A percentile compares a stretch with the other conserved stretches of the same genome.
Evolutionary conservation across 768 basidiomycete genomes (phyloP).

Genomic region (Suillus luteus): DNA sequence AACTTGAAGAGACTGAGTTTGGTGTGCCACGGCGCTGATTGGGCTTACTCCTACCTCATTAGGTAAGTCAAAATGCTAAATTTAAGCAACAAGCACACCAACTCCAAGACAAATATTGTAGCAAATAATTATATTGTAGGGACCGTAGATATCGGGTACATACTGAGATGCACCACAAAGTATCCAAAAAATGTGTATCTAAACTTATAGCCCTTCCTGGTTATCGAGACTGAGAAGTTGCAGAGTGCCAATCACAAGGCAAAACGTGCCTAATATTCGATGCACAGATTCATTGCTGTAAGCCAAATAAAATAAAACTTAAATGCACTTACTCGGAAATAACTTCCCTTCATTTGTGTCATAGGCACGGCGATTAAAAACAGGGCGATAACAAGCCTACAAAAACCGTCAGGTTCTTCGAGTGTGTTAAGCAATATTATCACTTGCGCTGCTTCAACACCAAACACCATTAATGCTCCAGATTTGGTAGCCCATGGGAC

Average conservation of each 20-base stretch:
- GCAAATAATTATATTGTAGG: too few relatives aligned
- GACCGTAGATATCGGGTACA: too few relatives aligned
- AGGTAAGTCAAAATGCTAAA: background rate
- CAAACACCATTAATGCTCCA: constrained; percentile 38
- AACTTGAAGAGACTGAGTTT: background rate
- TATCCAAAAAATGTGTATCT: background rate
- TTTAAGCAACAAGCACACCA: background rate
- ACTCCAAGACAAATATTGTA: background rate
- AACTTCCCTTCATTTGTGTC: constrained; percentile 36
- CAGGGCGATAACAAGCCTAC: constrained; percentile 34
- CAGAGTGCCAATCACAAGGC: constrained; percentile 5
- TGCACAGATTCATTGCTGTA: background rate
- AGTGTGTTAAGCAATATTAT: constrained; percentile 9
- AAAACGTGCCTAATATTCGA: constrained; percentile 24
- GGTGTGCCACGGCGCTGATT: too few relatives aligned
- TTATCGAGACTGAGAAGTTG: background rate
- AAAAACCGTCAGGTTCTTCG: background rate
- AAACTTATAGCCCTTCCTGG: background rate
- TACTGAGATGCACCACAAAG: background rate
- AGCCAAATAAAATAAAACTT: background rate
- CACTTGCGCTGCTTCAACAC: constrained; percentile 40
- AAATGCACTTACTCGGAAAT: constrained; percentile 33
- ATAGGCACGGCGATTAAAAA: constrained; percentile 40
- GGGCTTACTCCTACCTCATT: background rate
- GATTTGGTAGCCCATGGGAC: constrained; percentile 40